A percentile compares a stretch with the other conserved stretches of the same genome.
Evolutionary conservation across 768 basidiomycete genomes (phyloP).

Genomic region (Dendrothele bispora): DNA sequence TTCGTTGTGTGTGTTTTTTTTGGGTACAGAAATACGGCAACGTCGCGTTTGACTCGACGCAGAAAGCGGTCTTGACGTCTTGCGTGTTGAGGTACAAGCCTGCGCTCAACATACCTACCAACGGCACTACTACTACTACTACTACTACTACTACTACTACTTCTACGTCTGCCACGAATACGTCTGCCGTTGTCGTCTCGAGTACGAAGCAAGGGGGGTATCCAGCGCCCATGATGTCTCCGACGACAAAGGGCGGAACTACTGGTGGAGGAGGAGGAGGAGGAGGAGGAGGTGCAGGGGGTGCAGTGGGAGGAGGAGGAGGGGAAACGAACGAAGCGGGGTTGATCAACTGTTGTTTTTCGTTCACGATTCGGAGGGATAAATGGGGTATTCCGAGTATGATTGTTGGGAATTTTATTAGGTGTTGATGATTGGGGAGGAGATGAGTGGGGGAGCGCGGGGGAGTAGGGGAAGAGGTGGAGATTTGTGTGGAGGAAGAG

Average conservation of each 20-base stretch:
- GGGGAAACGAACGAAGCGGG: slow-evolving; percentile 58
- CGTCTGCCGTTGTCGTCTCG: no score
- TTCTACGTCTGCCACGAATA: no score
- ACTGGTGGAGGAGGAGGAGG: slow-evolving; percentile 4
- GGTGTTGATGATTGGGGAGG: slow-evolving; percentile 56
- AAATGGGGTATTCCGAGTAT: slow-evolving; percentile 87
- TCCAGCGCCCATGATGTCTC: no score
- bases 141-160: slow-evolving; percentile 20
- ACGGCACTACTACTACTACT: slow-evolving; percentile 29
- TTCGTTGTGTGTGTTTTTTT: slow-evolving; percentile 1
- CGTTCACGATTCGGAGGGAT: slow-evolving; percentile 85
- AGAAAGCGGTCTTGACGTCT: slow-evolving; percentile 91
- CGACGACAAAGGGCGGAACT: slow-evolving; percentile 10
- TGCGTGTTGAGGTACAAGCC: slow-evolving; percentile 86
- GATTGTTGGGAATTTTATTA: slow-evolving; percentile 90
- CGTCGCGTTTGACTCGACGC: slow-evolving; percentile 87
- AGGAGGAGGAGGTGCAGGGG: no score
- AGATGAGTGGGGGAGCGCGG: no score
- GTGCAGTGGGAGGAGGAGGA: slow-evolving; percentile 23
- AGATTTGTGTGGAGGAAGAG: no score
- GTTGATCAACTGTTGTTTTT: slow-evolving; percentile 85
- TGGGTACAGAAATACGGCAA: slow-evolving; percentile 95
- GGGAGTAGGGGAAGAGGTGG: no score
- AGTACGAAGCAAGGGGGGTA: no score
- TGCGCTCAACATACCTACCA: slow-evolving; percentile 45